Base-by-base conservation (phyloP, 163 green algal species). In the Trebouxiophyceae sp. region DNA sequence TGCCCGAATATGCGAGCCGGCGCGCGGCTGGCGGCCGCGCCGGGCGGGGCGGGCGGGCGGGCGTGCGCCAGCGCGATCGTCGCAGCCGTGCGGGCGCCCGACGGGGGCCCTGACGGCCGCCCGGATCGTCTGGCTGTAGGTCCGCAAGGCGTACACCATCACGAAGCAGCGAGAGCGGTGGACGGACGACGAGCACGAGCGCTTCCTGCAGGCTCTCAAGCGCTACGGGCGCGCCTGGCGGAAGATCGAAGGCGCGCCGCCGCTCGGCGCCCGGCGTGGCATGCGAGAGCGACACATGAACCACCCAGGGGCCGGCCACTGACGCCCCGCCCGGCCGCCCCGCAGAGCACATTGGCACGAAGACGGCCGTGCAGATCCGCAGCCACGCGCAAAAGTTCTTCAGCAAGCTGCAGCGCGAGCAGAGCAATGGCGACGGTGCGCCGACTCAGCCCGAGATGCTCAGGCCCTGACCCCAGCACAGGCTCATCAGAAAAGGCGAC, bases 301-400 rank as follows among this genome's bases (percentile, higher is more conserved):
- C 7, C 4, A 33, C 29, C 7, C 5, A 54, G 33, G 58, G 30
- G 4, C 54, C 30, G 5, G 64, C 45, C 39, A 54, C 24, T 28
- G 46, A 19, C 22, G 6, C 12, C 16, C 28, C 61, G 29, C 24
- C 28, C n/a, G 4, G 3, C 16, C 44, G 19, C 16, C 28, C n/a
- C 47, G 46, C 50, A 66, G 91, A 93, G 69, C 80, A 96, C 69
- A 87, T 98, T 19, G 86, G 87, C 54, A 96, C 85, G 46, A 97
- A 97, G 72, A 95, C 86, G 0, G 84, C 91, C 1, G 86, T 98
- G 28, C 92, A 98, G 65, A 97, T 98, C 44, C 80, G 92, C 20
- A 93, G 82, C 29, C 92, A 97, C 60, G 91, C 92, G 0, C 92
- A 97, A 58, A 98, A 98, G 77, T 97, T 96, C 61, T 97, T 98